These are phyloP conservation scores for Sclerotinia minor DNA, from an alignment of 2,329 filamentous ascomycete species.

Conservation along the genomic window DNA sequence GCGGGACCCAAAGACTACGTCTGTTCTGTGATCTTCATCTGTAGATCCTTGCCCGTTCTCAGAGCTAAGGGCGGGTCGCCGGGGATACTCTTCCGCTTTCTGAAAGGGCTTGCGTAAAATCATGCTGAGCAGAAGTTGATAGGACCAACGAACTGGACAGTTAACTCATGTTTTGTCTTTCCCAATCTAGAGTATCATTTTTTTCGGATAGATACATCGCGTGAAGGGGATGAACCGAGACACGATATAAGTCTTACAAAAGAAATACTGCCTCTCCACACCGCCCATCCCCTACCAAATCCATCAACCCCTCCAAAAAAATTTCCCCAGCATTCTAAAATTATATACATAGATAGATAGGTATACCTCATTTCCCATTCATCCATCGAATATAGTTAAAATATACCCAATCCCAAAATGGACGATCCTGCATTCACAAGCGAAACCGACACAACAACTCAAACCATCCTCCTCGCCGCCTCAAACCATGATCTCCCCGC, in stretches of 20 bases:
- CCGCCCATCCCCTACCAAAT: slow-evolving; percentile 7
- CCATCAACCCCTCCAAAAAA: slow-evolving; percentile 16
- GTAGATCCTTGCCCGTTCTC: background rate
- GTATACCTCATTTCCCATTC: background rate
- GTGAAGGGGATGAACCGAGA: background rate
- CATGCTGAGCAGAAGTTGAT: background rate
- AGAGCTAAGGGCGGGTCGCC: background rate
- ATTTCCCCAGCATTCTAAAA: background rate
- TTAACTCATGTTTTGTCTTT: no score
- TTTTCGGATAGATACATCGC: background rate
- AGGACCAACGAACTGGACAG: background rate
- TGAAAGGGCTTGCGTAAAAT: background rate
- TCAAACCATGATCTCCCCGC: slow-evolving; percentile 55
- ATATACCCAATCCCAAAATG: slow-evolving; percentile 30
- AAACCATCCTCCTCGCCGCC: slow-evolving; percentile 65
- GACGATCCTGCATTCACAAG: slow-evolving; percentile 37
- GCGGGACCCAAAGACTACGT: background rate
- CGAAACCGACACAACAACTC: slow-evolving; percentile 42
- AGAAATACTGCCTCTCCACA: background rate
- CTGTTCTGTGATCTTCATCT: background rate
- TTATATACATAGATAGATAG: background rate
- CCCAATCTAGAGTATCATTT: background rate
- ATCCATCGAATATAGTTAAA: background rate
- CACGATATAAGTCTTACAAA: background rate
- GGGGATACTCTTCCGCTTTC: background rate